Percentiles rank a stretch among this genome's conserved stretches.
These are phyloP conservation scores for Aquanectria penicillioides DNA, from an alignment of 2,329 filamentous ascomycete genomes.

Conservation along the genomic window DNA sequence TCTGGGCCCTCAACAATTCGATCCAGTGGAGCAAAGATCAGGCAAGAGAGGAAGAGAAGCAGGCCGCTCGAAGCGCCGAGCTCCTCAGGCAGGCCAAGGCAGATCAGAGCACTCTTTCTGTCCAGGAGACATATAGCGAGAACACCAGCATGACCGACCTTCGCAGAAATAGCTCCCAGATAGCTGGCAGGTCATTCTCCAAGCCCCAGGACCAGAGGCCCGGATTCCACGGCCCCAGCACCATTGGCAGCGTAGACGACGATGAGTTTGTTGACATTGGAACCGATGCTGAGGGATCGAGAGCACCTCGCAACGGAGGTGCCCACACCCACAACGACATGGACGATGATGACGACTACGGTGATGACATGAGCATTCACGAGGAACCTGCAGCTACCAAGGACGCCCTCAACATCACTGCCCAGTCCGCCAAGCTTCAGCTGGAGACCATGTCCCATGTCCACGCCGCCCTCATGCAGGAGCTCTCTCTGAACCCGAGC, in stretches of 20 bases:
- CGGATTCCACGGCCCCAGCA: conserved; percentile 54
- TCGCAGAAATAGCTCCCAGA: conserved; percentile 56
- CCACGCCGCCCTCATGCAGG: conserved; percentile 79
- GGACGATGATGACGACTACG: conserved; percentile 82
- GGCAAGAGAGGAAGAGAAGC: conserved; percentile 86
- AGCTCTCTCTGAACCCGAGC: conserved; percentile 72
- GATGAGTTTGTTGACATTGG: conserved; percentile 62
- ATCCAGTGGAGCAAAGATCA: conserved; percentile 99
- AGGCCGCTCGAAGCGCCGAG: conserved; percentile 79
- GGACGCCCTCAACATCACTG: conserved; percentile 96
- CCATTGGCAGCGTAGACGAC: conserved; percentile 61
- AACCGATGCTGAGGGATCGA: conserved; percentile 55
- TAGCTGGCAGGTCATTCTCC: conserved; percentile 45
- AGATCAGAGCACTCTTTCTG: conserved; percentile 68
- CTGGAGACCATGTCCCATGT: conserved; percentile 90
- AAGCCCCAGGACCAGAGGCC: conserved; percentile 47
- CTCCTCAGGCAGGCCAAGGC: conserved; percentile 81
- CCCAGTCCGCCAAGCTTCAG: conserved; percentile 92
- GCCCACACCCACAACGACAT: conserved; percentile 50
- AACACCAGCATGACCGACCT: conserved; percentile 61
- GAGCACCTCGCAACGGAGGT: conserved; percentile 48
- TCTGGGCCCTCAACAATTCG: conserved; percentile 98
- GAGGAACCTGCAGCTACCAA: conserved; percentile 81
- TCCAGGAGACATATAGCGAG: conserved; percentile 61
- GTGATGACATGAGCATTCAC: conserved; percentile 78